Percentiles rank a stretch among this genome's conserved stretches.
Evolutionary conservation across 441 rosid genomes (phyloP).

Genomic region (Monsonia emarginata): DNA sequence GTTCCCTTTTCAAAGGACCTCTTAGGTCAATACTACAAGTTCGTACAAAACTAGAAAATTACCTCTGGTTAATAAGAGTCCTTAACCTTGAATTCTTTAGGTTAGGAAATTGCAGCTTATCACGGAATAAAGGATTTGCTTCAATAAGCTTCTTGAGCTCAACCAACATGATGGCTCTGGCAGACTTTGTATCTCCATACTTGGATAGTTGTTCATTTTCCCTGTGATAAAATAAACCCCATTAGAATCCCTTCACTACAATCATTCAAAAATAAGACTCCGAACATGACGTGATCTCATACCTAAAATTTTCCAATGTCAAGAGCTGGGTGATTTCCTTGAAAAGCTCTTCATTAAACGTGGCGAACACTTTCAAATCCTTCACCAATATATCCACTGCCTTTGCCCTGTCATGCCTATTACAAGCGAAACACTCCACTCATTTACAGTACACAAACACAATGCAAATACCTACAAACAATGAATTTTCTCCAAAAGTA

Average conservation of each 20-base stretch:
- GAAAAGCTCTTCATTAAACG: constrained; percentile 71
- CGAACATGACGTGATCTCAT: neutral
- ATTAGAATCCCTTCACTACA: neutral
- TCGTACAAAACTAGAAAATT: constrained; percentile 1
- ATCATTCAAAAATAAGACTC: neutral
- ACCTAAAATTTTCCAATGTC: constrained; percentile 74
- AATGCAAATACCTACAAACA: neutral
- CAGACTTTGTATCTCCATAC: constrained; percentile 69
- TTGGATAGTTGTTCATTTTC: constrained; percentile 71
- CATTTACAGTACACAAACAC: neutral
- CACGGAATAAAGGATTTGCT: constrained; percentile 78
- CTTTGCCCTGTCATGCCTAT: constrained; percentile 61
- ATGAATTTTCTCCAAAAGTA: neutral
- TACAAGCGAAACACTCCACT: neutral
- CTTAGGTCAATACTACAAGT: neutral
- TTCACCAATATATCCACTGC: constrained; percentile 71
- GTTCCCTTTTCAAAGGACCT: too few species aligned
- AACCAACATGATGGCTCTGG: constrained; percentile 65
- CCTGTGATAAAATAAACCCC: constrained; percentile 27
- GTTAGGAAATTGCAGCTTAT: constrained; percentile 69
- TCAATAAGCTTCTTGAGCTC: constrained; percentile 72
- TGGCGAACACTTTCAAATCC: constrained; percentile 68
- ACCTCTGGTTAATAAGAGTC: constrained; percentile 76
- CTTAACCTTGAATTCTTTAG: constrained; percentile 66
- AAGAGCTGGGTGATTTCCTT: constrained; percentile 73